Conservation (phyloP, 192 early-diverging fungal genomes). For the Funneliformis geosporum region DNA sequence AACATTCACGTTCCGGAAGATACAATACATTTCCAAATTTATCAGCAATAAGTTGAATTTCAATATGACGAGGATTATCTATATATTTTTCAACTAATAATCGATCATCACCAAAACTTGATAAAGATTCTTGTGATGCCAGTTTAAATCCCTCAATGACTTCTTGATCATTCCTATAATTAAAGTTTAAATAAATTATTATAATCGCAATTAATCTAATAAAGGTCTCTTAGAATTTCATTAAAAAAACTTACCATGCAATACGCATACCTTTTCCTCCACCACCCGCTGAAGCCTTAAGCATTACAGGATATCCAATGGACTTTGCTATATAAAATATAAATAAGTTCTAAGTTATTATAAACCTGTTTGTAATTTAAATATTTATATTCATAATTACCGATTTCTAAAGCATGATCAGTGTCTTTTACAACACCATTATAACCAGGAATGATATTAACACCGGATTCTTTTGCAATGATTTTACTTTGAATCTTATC, state of each 20-base stretch:
- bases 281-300: slow-evolving; percentile 80
- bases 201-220: background rate
- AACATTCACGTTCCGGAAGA: slow-evolving; percentile 89
- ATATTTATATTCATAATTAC: slow-evolving; percentile 32
- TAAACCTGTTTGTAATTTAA: background rate
- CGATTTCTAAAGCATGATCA: slow-evolving; percentile 74
- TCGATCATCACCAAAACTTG: slow-evolving; percentile 86
- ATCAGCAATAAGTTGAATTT: slow-evolving; percentile 74
- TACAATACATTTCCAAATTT: slow-evolving; percentile 74
- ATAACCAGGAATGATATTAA: slow-evolving; percentile 85
- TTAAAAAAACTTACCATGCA: slow-evolving; percentile 50
- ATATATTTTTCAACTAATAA: slow-evolving; percentile 93
- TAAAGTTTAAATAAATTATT: no score
- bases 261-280: slow-evolving; percentile 88
- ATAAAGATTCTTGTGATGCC: slow-evolving; percentile 75
- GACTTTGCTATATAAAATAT: slow-evolving; percentile 45
- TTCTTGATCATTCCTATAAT: slow-evolving; percentile 54
- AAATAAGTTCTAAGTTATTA: background rate
- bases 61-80: slow-evolving; percentile 77
- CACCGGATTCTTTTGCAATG: slow-evolving; percentile 70
- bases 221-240: background rate
- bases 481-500: slow-evolving; percentile 83
- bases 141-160: slow-evolving; percentile 77
- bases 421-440: slow-evolving; percentile 76
- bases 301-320: slow-evolving; percentile 82